Conservation (phyloP, 305 asterid species). For the Rubia peregrina region DNA sequence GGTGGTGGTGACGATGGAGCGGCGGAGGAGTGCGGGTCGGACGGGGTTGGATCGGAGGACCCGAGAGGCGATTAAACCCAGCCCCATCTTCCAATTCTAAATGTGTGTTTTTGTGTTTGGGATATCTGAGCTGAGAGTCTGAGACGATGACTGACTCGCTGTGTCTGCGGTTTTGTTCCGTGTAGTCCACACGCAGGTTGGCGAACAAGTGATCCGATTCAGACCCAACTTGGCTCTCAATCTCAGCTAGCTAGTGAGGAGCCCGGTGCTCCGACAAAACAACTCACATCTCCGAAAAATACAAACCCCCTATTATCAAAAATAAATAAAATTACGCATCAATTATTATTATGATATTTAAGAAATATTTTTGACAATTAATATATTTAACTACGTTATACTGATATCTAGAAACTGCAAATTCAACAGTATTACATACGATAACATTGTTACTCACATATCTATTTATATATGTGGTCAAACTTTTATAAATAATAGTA, state of each 20-base stretch:
- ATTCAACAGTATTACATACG: too few relatives aligned
- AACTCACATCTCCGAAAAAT: too few relatives aligned
- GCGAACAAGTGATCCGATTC: constrained; percentile 7
- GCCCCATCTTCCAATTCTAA: constrained; percentile 53
- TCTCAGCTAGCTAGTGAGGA: not conserved
- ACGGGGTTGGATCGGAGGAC: constrained; percentile 48
- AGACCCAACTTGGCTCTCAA: not conserved
- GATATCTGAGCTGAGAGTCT: not conserved
- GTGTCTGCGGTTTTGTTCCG: constrained; percentile 1
- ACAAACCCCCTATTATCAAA: too few relatives aligned
- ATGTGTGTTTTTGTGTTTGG: not conserved
- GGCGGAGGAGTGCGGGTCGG: constrained; percentile 33
- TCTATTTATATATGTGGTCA: too few relatives aligned
- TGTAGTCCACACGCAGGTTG: constrained; percentile 14
- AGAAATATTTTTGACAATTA: too few relatives aligned
- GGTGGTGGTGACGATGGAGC: constrained; percentile 69
- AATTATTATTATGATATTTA: too few relatives aligned
- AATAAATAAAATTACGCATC: too few relatives aligned
- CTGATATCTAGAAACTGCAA: too few relatives aligned
- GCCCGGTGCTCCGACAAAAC: not conserved
- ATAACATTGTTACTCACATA: too few relatives aligned
- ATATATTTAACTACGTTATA: too few relatives aligned
- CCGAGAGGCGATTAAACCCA: constrained; percentile 62
- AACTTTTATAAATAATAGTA: too few relatives aligned
- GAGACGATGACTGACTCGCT: not conserved